Percentiles rank a stretch among this genome's conserved stretches.
Conservation (phyloP, 225 moss, liverwort and hornwort genomes). For the Thuidium tamariscinum region DNA sequence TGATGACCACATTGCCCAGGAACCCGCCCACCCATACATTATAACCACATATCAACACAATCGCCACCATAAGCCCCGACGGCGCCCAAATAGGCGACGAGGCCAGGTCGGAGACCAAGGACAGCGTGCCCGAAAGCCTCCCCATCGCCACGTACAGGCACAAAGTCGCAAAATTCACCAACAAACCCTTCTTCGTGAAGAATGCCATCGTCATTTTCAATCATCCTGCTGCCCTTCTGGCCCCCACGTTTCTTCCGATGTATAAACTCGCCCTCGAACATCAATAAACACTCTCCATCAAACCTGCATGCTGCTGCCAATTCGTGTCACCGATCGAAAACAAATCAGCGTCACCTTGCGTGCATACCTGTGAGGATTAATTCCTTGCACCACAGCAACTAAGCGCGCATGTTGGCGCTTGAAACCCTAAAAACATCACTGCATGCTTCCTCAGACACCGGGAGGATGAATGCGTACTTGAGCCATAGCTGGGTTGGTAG, state of each 20-base stretch:
- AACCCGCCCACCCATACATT: constrained; percentile 79
- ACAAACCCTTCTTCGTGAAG: constrained; percentile 11
- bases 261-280: not conserved
- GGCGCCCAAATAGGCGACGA: constrained; percentile 84
- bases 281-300: not conserved
- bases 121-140: constrained; percentile 20
- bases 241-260: not conserved
- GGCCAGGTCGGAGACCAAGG: not conserved
- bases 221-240: constrained; percentile 16
- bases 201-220: constrained; percentile 22
- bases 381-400: not conserved
- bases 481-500: not conserved
- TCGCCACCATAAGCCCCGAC: constrained; percentile 82
- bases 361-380: not conserved
- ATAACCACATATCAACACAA: constrained; percentile 70
- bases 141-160: constrained; percentile 27
- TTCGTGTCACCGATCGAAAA: not conserved
- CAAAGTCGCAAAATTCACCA: constrained; percentile 9
- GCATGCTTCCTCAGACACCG: not conserved
- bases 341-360: not conserved
- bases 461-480: not conserved
- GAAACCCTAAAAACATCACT: not conserved
- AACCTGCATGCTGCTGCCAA: not conserved
- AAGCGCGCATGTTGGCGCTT: no score
- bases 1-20: constrained; percentile 57